These are phyloP conservation scores for Fistulifera pelliculosa DNA, from an alignment of 108 stramenopile genomes.

Conservation along the genomic window DNA sequence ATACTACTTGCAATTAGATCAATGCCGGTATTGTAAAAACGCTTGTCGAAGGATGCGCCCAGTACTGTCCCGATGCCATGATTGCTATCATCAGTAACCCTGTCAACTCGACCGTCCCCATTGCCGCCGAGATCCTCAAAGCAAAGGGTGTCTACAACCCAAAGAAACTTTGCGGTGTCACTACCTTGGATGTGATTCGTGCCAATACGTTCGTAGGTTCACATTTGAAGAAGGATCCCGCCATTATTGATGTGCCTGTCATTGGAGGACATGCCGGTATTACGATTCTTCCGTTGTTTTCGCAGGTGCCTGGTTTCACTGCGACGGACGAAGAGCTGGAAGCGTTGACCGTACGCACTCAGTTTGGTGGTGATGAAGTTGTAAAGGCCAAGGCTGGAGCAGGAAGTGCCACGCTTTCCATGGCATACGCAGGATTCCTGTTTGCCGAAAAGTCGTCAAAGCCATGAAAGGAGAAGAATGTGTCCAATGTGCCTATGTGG, in stretches of 20 bases:
- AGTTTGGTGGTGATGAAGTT: conserved; percentile 99
- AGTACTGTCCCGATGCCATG: conserved; percentile 91
- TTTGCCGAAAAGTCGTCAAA: conserved; percentile 91
- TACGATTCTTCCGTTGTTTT: conserved; percentile 97
- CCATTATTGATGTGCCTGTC: conserved; percentile 87
- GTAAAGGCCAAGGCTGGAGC: conserved; percentile 99
- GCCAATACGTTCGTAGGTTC: conserved; percentile 97
- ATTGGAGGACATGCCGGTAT: conserved; percentile 99
- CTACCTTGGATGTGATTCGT: conserved; percentile 97
- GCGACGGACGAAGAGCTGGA: conserved; percentile 85
- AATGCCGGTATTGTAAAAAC: conserved; percentile 78
- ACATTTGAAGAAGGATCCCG: conserved; percentile 78
- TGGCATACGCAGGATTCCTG: conserved; percentile 96
- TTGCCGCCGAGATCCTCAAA: conserved; percentile 96
- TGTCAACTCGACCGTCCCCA: conserved; percentile 99
- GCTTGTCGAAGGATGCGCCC: conserved; percentile 92
- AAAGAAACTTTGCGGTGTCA: conserved; percentile 94
- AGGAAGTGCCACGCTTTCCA: conserved; percentile 93
- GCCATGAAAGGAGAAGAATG: conserved; percentile 88
- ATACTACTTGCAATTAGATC: neutral
- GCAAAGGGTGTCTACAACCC: conserved; percentile 92
- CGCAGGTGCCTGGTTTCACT: conserved; percentile 83
- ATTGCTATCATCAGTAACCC: conserved; percentile 99
- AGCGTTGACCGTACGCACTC: conserved; percentile 89
- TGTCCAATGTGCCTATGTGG: conserved; percentile 93